Percentiles rank a stretch among this genome's conserved stretches.
Evolutionary conservation across 2,329 filamentous ascomycete genomes (phyloP).

Genomic region (Cercospora citrullina): DNA sequence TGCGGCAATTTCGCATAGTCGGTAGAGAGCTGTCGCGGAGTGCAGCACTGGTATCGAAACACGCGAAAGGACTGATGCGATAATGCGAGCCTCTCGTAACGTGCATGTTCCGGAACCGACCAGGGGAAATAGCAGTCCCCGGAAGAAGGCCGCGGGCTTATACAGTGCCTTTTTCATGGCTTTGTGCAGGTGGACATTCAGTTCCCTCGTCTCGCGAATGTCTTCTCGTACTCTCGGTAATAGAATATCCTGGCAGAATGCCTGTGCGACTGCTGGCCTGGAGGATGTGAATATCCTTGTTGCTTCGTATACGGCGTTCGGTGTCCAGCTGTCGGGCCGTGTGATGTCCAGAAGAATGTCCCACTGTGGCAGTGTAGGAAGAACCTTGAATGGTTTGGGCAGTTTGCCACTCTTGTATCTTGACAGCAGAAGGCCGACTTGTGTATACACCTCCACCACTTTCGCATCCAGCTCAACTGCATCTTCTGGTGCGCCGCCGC

Average conservation of each 20-base stretch:
- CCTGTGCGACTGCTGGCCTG: slow-evolving; percentile 75
- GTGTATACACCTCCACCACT: slow-evolving; percentile 90
- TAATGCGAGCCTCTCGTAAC: slow-evolving; percentile 85
- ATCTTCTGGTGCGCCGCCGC: slow-evolving; percentile 67
- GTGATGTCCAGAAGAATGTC: slow-evolving; percentile 83
- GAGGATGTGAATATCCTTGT: slow-evolving; percentile 90
- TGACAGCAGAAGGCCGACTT: slow-evolving; percentile 85
- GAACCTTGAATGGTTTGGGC: slow-evolving; percentile 95
- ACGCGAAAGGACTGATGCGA: slow-evolving; percentile 79
- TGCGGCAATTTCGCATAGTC: slow-evolving; percentile 90
- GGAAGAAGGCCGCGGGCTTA: slow-evolving; percentile 95
- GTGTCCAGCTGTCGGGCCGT: slow-evolving; percentile 73
- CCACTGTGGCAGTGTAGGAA: slow-evolving; percentile 90
- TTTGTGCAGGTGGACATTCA: slow-evolving; percentile 95
- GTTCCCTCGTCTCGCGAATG: slow-evolving; percentile 89
- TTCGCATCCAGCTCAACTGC: slow-evolving; percentile 85
- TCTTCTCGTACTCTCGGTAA: slow-evolving; percentile 90
- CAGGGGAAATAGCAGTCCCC: slow-evolving; percentile 89
- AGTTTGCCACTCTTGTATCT: slow-evolving; percentile 95
- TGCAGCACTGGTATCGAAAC: slow-evolving; percentile 89
- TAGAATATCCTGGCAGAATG: slow-evolving; percentile 83
- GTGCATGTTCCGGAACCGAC: slow-evolving; percentile 85
- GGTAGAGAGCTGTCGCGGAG: slow-evolving; percentile 86
- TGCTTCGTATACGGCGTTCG: slow-evolving; percentile 82
- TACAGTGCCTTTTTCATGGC: slow-evolving; percentile 88